A percentile compares a stretch with the other conserved stretches of the same genome.
phyloP scores from a whole-genome alignment of 1,284 basidiomycete genomes.

The Ustilago esculenta region DNA sequence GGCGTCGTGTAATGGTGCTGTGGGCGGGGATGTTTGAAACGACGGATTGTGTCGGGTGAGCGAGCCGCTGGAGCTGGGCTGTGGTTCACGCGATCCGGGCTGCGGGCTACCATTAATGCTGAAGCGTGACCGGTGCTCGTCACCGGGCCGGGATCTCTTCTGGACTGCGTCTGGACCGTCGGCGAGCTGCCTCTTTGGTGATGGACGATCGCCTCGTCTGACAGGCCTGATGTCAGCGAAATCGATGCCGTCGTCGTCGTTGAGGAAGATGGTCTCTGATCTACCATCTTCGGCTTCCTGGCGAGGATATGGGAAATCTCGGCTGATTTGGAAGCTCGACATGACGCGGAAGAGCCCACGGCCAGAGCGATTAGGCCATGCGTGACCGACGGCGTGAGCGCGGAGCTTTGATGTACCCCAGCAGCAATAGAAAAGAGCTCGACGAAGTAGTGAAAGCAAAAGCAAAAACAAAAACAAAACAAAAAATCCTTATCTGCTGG shows the following conservation, averaged over 20 bases:
- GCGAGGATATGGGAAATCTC: constrained; percentile 7
- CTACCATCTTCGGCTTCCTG: constrained; percentile 5
- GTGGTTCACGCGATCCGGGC: constrained; percentile 6
- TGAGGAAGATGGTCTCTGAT: constrained; percentile 22
- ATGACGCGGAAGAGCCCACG: constrained; percentile 2
- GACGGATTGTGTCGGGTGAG: not conserved
- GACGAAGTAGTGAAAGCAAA: too few relatives aligned
- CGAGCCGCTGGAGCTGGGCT: constrained; percentile 15
- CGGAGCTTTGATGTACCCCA: not conserved
- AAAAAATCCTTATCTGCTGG: too few relatives aligned
- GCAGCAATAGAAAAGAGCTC: too few relatives aligned
- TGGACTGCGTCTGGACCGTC: not conserved
- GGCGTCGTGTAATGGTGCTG: not conserved
- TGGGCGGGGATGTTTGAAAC: not conserved
- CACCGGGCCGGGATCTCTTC: constrained; percentile 5
- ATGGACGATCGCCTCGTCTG: constrained; percentile 1
- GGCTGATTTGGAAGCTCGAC: not conserved
- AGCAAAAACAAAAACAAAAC: too few relatives aligned
- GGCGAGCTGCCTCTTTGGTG: constrained; percentile 12
- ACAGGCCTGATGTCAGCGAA: constrained; percentile 9
- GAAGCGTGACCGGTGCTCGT: not conserved
- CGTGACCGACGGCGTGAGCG: not conserved
- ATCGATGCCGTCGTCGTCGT: constrained; percentile 10
- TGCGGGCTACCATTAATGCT: not conserved
- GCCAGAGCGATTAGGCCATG: too few relatives aligned